A percentile compares a stretch with the other conserved stretches of the same genome.
Conservation (phyloP, 1,284 basidiomycete genomes). For the Lentinus polychrous region DNA sequence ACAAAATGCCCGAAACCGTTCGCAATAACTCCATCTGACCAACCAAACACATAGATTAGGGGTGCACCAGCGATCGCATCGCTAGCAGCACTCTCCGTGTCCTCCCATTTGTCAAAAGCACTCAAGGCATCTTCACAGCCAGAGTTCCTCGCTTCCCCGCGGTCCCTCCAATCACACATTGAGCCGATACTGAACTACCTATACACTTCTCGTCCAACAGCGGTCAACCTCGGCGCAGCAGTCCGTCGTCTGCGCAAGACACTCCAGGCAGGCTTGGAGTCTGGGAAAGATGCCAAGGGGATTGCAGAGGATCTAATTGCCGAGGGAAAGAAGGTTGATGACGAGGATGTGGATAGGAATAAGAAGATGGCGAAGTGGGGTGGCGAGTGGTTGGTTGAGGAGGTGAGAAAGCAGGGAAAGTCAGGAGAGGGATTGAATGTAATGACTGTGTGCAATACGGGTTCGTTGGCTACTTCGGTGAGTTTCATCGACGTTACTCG, state of each 20-base stretch:
- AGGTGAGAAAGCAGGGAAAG: slow-evolving; percentile 41
- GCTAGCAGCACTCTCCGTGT: slow-evolving; percentile 76
- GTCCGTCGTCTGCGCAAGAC: slow-evolving; percentile 59
- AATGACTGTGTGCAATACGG: slow-evolving; percentile 94
- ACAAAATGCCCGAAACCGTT: slow-evolving; percentile 10
- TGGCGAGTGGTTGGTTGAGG: slow-evolving; percentile 74
- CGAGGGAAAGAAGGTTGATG: slow-evolving; percentile 61
- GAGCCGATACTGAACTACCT: slow-evolving; percentile 62
- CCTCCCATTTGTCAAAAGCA: slow-evolving; percentile 49
- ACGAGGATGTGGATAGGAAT: slow-evolving; percentile 83
- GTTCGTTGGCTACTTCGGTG: slow-evolving; percentile 86
- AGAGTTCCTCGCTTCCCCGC: slow-evolving; percentile 41
- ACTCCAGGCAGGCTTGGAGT: slow-evolving; percentile 34
- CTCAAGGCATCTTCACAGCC: slow-evolving; percentile 37
- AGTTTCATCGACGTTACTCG: slow-evolving; percentile 21
- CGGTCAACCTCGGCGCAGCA: slow-evolving; percentile 86
- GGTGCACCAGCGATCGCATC: slow-evolving; percentile 94
- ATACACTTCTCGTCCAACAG: slow-evolving; percentile 84
- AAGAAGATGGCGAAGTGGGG: slow-evolving; percentile 76
- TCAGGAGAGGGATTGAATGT: slow-evolving; percentile 58
- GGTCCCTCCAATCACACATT: slow-evolving; percentile 45
- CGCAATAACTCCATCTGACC: background rate
- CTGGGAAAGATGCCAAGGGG: slow-evolving; percentile 35
- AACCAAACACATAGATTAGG: slow-evolving; percentile 50
- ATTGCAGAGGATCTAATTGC: slow-evolving; percentile 56